Evolutionary conservation across 177 flowering plant species (phyloP).

Genomic region (Tripterygium wilfordii): DNA sequence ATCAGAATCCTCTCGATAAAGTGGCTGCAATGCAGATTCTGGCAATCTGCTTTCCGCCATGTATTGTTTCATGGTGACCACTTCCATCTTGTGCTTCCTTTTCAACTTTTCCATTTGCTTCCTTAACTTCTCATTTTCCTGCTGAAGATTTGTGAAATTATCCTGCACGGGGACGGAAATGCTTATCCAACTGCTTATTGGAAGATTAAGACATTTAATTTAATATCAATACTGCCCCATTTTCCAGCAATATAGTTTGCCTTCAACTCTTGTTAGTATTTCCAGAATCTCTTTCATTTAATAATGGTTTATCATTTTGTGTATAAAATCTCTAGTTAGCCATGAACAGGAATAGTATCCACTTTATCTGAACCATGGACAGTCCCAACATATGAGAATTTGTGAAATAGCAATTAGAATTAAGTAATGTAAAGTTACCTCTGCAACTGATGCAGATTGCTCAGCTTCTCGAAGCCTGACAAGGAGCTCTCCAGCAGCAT

Average conservation of each 20-base stretch:
- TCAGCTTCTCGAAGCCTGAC: constrained; percentile 91
- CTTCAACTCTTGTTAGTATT: too few species aligned
- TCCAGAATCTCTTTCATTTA: too few species aligned
- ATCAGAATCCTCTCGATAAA: constrained; percentile 44
- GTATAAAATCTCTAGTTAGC: too few species aligned
- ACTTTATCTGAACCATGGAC: too few species aligned
- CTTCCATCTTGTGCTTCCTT: constrained; percentile 94
- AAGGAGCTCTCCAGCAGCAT: constrained; percentile 96
- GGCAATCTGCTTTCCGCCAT: constrained; percentile 89
- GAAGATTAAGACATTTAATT: too few species aligned
- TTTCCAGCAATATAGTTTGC: too few species aligned
- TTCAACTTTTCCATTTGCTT: constrained; percentile 84
- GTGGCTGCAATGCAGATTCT: constrained; percentile 67
- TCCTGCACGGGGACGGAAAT: constrained; percentile 36
- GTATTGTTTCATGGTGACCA: constrained; percentile 85
- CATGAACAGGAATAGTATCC: too few species aligned
- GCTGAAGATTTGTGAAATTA: constrained; percentile 32
- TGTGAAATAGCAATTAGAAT: too few species aligned
- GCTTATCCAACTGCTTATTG: too few species aligned
- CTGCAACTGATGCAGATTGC: constrained; percentile 59
- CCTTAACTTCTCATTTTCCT: constrained; percentile 77
- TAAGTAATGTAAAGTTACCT: constrained; percentile 68
- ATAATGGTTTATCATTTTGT: too few species aligned
- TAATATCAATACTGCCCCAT: too few species aligned
- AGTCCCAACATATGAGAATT: too few species aligned